Evolutionary conservation across 352 stramenopile species (phyloP), one percentile per base, ranked within the genome.

Genomic region (Phytophthora fragariaefolia): DNA sequence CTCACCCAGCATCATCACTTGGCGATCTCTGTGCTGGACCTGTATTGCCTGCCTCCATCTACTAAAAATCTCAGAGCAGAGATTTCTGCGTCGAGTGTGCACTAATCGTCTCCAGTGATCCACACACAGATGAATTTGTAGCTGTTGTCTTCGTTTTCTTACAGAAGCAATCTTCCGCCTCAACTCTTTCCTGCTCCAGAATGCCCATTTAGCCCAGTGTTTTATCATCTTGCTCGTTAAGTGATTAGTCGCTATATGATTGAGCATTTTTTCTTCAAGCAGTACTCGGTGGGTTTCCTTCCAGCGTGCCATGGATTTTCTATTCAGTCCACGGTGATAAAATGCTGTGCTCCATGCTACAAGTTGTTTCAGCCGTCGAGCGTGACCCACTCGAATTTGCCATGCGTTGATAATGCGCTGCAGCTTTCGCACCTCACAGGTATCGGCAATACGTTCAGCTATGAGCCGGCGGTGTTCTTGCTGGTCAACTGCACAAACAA

Each of bases 131-230:
- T 45, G 63, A 10, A 59, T 17, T 15, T 51, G 38, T 32, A 32
- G 51, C 23, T 42, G 58, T 12, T 15, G 52, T 28, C 40, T 13
- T 46, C 47, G 63, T 30, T 63, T 23, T 42, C 48, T 38, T 12
- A 69, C 52, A 18, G 38, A 32, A 40, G 27, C 13, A 30, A 73
- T 58, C 24, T 47, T 71, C 24, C n/a, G 26, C 12, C 40, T 42
- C 24, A 76, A 7, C 20, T 69, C 63, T 22, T 58, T 36, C 10
- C 32, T 65, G 57, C 52, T 73, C 69, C 63, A 73, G 24, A 49
- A 66, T 20, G 63, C 64, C 69, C 69, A 76, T 53, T 61, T 72
- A 15, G 69, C 34, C 69, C 69, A 76, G 27, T 73, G 69, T 20
- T 57, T 32, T 12, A 76, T 13, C 51, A 70, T 60, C 32, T 62